Percentiles rank a stretch among this genome's conserved stretches.
phyloP scores from a whole-genome alignment of 2,329 filamentous ascomycete genomes.

The Sporothrix protearum region DNA sequence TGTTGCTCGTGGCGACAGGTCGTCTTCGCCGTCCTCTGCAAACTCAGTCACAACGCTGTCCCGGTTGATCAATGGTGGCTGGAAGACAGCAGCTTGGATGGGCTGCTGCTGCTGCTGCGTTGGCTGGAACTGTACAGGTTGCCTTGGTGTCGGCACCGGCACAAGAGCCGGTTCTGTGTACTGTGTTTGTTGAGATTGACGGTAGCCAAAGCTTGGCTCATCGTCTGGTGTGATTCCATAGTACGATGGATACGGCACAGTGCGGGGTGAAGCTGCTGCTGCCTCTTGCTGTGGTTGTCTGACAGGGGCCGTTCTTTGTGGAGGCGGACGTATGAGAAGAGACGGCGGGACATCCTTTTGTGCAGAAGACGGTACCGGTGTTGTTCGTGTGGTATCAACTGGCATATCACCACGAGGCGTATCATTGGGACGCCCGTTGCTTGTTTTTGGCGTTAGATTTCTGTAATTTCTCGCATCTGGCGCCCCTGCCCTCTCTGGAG shows the following conservation, averaged over 20 bases:
- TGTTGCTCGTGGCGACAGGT: neutral
- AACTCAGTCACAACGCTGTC: conserved; percentile 52
- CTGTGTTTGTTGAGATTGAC: neutral
- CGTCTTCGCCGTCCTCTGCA: conserved; percentile 47
- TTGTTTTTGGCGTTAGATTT: neutral
- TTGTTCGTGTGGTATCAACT: neutral
- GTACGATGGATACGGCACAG: neutral
- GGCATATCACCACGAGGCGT: neutral
- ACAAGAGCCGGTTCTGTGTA: too few relatives aligned
- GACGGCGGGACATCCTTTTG: neutral
- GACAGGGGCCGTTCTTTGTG: neutral
- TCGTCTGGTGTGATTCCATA: conserved; percentile 4
- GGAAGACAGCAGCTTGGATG: neutral
- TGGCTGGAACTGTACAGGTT: neutral
- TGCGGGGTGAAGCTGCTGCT: neutral
- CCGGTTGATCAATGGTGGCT: conserved; percentile 25
- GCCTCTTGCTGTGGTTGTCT: neutral
- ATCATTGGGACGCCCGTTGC: neutral
- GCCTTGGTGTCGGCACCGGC: conserved; percentile 22
- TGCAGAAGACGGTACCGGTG: neutral
- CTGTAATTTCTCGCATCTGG: neutral
- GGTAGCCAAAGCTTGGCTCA: neutral
- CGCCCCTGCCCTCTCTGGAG: neutral
- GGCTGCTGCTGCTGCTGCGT: neutral
- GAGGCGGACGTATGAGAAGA: neutral